These are phyloP conservation scores for Hypsizygus marmoreus DNA, from an alignment of 768 basidiomycete species.

Conservation along the genomic window DNA sequence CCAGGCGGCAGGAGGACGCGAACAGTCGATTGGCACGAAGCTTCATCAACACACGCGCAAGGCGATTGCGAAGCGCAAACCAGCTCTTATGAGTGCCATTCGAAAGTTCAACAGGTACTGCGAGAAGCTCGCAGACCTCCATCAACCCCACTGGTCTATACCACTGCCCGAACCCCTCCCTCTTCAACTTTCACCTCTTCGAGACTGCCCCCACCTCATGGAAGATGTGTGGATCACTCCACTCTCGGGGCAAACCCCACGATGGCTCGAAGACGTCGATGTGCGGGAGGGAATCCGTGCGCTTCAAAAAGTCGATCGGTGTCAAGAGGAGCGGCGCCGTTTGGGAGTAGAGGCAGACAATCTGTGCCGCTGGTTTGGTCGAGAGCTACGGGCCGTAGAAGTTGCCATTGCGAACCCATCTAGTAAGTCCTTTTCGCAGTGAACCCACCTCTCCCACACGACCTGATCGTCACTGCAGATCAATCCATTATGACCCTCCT, in stretches of 20 bases:
- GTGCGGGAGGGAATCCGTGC: conserved; percentile 20
- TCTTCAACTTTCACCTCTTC: conserved; percentile 26
- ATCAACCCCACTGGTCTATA: conserved; percentile 19
- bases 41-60: conserved; percentile 30
- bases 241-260: conserved; percentile 10
- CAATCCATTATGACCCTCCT: conserved; percentile 7
- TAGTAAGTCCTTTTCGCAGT: conserved; percentile 12
- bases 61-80: conserved; percentile 27
- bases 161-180: conserved; percentile 33
- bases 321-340: conserved; percentile 17
- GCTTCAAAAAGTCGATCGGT: conserved; percentile 13
- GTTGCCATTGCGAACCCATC: conserved; percentile 19
- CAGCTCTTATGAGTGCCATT: conserved; percentile 22
- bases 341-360: conserved; percentile 29
- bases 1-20: conserved; percentile 3
- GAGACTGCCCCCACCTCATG: conserved; percentile 27
- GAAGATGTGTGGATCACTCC: conserved; percentile 38
- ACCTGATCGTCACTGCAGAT: conserved; percentile 11
- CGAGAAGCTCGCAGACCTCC: conserved; percentile 13
- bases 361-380: conserved; percentile 34
- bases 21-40: conserved; percentile 24
- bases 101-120: conserved; percentile 32
- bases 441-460: not conserved
- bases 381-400: conserved; percentile 28
- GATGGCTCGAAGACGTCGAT: conserved; percentile 34